Evolutionary conservation across 768 basidiomycete species (phyloP), one percentile per base, ranked within the genome.

Genomic region (Pisolithus sp.): DNA sequence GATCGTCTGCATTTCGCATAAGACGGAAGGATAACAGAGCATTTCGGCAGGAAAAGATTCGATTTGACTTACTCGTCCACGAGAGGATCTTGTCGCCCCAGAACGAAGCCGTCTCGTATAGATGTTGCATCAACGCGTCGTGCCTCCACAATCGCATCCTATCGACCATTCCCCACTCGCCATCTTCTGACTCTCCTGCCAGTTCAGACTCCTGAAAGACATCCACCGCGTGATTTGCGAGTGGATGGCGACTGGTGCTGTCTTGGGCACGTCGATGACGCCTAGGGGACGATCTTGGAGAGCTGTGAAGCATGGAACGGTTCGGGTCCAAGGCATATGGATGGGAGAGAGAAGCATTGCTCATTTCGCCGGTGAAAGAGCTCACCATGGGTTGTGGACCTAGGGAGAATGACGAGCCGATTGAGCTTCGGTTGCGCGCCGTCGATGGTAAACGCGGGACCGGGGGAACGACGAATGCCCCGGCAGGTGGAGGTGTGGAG

Each of bases 61-160:
- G 50, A 70, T 68, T 64, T 53, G 59, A 77, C 82, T 59, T 63
- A 97, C 95, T 89, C 28, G 96, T 98, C 91, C 93, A 94, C 54
- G 81, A 89, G 44, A 97, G 75, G 43, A 98, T 84, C 68, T 99
- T 98, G 73, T 95, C 93, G 5, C 96, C 96, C 96, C 96, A 99
- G 66, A 97, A 98, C 5, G 89, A 86, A 3, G 96, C 95, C 0
- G 94, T 96, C 57, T 93, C 90, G 68, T 98, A 96, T 12, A 99
- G 72, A 75, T 99, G 96, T 69, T 98, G 96, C 85, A 94, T 93
- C 57, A 99, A 79, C 39, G 96, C 95, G 71, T 98, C 96, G 63
- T 98, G 94, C 39, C 96, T 75, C 95, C 95, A 98, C 41, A 93
- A 72, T 52, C 96, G 77, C 92, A 99, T 94, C 28, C 94, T 81